phyloP scores from a whole-genome alignment of 306 rosid genomes.

The Cicer pinnatifidum region DNA sequence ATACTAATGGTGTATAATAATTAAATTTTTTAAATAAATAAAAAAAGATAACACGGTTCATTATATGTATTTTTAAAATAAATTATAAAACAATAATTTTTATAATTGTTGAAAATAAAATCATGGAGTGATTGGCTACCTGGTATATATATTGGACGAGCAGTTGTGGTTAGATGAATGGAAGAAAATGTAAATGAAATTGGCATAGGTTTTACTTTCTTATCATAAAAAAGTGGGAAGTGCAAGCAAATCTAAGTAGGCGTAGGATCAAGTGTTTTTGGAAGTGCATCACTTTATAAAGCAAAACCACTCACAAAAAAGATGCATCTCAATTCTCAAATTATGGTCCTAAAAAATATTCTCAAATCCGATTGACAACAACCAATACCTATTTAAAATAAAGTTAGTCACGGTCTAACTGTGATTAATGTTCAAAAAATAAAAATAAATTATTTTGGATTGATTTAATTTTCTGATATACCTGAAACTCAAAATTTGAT shows the following conservation, averaged over 20 bases:
- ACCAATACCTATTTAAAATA: not conserved
- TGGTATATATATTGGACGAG: not conserved
- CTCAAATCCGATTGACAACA: not conserved
- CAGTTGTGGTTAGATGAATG: not conserved
- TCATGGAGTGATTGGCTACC: no score
- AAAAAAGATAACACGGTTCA: no score
- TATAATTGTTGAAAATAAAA: no score
- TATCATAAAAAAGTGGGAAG: not conserved
- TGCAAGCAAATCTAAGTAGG: constrained; percentile 39
- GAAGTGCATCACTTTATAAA: constrained; percentile 20
- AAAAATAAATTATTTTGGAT: no score
- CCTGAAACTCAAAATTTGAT: no score
- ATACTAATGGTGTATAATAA: no score
- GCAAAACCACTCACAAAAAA: constrained; percentile 35
- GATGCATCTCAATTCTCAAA: not conserved
- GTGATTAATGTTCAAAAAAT: no score
- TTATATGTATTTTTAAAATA: no score
- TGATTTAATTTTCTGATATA: no score
- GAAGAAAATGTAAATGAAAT: not conserved
- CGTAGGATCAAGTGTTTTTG: constrained; percentile 47
- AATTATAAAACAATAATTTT: no score
- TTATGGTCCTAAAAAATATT: no score
- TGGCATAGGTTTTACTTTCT: not conserved
- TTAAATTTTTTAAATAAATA: not conserved
- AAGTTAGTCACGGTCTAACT: no score